Evolutionary conservation across 352 stramenopile species (phyloP).

Genomic region (Phytophthora agathidicida): DNA sequence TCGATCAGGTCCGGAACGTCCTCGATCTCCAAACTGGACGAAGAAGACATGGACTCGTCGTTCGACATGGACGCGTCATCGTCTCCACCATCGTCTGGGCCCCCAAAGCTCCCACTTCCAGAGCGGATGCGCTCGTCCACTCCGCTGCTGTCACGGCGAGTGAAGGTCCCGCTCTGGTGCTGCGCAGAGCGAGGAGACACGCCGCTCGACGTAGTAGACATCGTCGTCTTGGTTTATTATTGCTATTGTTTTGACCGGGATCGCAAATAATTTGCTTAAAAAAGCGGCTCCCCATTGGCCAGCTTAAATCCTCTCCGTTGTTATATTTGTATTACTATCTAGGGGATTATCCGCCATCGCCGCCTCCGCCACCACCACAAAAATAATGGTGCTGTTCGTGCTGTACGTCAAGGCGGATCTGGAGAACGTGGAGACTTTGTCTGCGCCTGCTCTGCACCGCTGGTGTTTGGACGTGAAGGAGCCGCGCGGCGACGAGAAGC

Average conservation of each 20-base stretch:
- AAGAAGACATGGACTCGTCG: slow-evolving; percentile 66
- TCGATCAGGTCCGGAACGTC: slow-evolving; percentile 9
- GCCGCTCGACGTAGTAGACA: slow-evolving; percentile 10
- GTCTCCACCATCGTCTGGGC: slow-evolving; percentile 23
- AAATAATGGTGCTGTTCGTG: slow-evolving; percentile 81
- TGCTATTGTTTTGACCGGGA: no score
- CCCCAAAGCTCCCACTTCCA: slow-evolving; percentile 21
- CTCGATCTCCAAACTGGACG: slow-evolving; percentile 49
- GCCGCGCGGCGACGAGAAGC: slow-evolving; percentile 74
- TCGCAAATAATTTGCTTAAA: no score
- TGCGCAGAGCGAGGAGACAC: slow-evolving; percentile 6
- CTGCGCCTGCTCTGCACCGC: slow-evolving; percentile 66
- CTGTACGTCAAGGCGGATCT: slow-evolving; percentile 89
- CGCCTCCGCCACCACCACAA: background rate
- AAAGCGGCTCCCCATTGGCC: no score
- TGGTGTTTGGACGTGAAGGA: slow-evolving; percentile 91
- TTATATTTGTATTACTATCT: no score
- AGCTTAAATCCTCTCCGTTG: no score
- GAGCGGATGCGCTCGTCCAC: slow-evolving; percentile 39
- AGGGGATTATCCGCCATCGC: no score
- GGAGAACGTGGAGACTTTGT: slow-evolving; percentile 84
- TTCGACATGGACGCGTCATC: slow-evolving; percentile 61
- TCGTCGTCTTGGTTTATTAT: no score
- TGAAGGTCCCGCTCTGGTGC: slow-evolving; percentile 13
- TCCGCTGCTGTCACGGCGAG: slow-evolving; percentile 2